Percentiles rank a stretch among this genome's conserved stretches.
Conservation (phyloP, 1,139 yeast species). For the Debaryomycetaceae sp. region DNA sequence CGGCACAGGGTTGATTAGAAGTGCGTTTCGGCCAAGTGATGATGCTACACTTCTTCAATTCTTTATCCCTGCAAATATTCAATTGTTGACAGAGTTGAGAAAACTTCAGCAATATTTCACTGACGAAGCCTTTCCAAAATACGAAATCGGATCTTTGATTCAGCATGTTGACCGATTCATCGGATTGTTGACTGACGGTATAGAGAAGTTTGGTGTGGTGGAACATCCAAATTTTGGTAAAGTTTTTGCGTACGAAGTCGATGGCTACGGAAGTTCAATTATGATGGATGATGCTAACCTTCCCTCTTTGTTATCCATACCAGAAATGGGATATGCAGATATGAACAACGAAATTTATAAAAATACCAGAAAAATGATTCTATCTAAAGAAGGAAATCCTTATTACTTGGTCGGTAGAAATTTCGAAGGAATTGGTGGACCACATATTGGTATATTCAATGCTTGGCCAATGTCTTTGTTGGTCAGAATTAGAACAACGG, state of each 20-base stretch:
- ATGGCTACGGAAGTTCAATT: conserved; percentile 73
- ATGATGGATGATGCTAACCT: conserved; percentile 91
- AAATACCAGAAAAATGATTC: conserved; percentile 75
- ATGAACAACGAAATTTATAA: conserved; percentile 58
- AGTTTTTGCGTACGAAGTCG: conserved; percentile 86
- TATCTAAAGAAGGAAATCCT: conserved; percentile 71
- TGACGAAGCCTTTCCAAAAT: conserved; percentile 7
- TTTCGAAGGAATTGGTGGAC: conserved; percentile 85
- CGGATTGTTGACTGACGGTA: conserved; percentile 48
- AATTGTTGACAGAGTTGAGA: conserved; percentile 60
- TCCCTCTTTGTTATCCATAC: conserved; percentile 77
- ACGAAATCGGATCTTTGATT: conserved; percentile 9
- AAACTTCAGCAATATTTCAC: conserved; percentile 18
- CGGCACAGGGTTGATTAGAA: conserved; percentile 68
- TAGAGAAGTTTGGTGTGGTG: conserved; percentile 60
- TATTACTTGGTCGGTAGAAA: conserved; percentile 60
- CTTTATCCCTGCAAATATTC: conserved; percentile 85
- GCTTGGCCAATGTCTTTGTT: conserved; percentile 93
- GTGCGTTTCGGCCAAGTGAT: conserved; percentile 91
- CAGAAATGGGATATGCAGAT: conserved; percentile 68
- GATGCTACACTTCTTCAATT: conserved; percentile 81
- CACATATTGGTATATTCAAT: conserved; percentile 74
- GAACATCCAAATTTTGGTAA: conserved; percentile 67
- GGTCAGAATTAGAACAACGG: conserved; percentile 68
- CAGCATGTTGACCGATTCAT: conserved; percentile 35